Base-by-base conservation (phyloP, 192 early-diverging fungal genomes). In the Powellomyces hirtus region DNA sequence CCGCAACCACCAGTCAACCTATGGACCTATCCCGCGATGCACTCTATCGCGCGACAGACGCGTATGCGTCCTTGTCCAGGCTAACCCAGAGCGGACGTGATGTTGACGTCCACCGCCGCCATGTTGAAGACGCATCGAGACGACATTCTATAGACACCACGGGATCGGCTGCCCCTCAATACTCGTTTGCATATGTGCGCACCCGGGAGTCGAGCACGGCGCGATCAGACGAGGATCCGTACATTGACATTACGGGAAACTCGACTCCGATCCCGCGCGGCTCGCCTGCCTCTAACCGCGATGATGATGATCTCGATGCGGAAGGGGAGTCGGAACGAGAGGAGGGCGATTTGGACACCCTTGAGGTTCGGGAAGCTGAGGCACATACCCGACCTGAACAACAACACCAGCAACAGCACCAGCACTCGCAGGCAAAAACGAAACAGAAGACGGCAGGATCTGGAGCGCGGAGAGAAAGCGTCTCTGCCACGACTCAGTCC, bases 191-290 rank as follows among this genome's bases (percentile, higher is more conserved):
- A 16, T 24, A 24, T 49, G 26, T 49, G 29, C 14, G 56, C 30
- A 37, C 26, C 8, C 31, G 36, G 34, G 22, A 27, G 6, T 18
- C 30, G 13, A 58, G 31, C 36, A 31, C 27, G 7, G 31, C 30
- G 31, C 30, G 36, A n/a, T 62, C 59, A 14, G 62, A 64, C 26
- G 46, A 64, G 5, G 62, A 64, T 8, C n/a, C 24, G 13, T 46
- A 64, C 45, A 51, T 64, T 29, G 62, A 64, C 62, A 64, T 64
- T 30, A 64, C 62, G 13, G 62, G 62, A 20, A 64, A 46, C 13
- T 64, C 62, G 16, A 64, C 62, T 13, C 62, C 62, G 8, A 18
- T 50, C 18, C 62, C 40, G 30, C 30, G 14, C 14, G 14, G 30
- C 27, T 64, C 62, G 31, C 24, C 20, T 2, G 33, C 22, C 4